phyloP scores from a whole-genome alignment of 1,284 basidiomycete genomes.

The Boletus smithii region DNA sequence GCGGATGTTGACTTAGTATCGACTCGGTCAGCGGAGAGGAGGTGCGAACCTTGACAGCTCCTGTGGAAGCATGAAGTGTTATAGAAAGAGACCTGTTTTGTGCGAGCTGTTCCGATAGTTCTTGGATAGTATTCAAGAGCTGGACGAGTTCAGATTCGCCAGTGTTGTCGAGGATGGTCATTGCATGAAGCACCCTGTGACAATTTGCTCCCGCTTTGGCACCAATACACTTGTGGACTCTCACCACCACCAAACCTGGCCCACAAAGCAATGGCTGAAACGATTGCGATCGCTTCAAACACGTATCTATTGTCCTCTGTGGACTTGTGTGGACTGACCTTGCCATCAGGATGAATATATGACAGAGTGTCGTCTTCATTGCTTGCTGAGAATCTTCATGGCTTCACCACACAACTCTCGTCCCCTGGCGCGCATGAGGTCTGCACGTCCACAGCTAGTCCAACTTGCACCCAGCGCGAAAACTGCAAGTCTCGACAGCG shows the following conservation, averaged over 20 bases:
- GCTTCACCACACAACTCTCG: constrained; percentile 4
- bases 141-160: constrained; percentile 51
- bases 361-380: too few relatives aligned
- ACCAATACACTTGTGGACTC: too few relatives aligned
- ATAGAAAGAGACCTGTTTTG: constrained; percentile 68
- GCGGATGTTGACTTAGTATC: constrained; percentile 7
- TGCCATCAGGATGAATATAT: constrained; percentile 3
- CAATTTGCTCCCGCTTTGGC: constrained; percentile 10
- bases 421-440: constrained; percentile 13
- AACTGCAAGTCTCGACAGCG: constrained; percentile 15
- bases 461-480: constrained; percentile 6
- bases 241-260: constrained; percentile 1
- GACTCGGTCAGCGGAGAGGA: not conserved
- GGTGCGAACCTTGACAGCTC: constrained; percentile 71
- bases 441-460: not conserved
- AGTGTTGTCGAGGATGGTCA: constrained; percentile 44
- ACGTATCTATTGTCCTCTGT: constrained; percentile 20
- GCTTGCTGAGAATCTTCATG: constrained; percentile 9
- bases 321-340: constrained; percentile 15
- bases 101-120: constrained; percentile 81
- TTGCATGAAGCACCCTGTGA: constrained; percentile 8
- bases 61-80: constrained; percentile 60
- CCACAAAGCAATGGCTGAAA: constrained; percentile 6
- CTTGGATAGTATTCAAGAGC: constrained; percentile 72
- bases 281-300: not conserved